Percentiles rank a stretch among this genome's conserved stretches.
Conservation (phyloP, 1,284 basidiomycete genomes). For the Sanguinoderma infundibulare region DNA sequence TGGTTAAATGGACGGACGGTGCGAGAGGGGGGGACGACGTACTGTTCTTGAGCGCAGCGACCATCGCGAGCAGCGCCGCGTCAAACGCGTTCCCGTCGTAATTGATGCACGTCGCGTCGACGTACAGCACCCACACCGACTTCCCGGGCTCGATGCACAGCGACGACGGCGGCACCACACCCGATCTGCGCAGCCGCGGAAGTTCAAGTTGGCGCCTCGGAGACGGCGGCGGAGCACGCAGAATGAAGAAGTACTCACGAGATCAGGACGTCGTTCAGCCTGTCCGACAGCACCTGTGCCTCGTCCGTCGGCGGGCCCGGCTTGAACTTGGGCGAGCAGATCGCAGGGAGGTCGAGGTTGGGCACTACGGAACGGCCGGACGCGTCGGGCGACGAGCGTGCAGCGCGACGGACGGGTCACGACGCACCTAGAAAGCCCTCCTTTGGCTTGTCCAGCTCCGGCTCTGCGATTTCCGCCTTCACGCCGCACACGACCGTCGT, state of each 20-base stretch:
- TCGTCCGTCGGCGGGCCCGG: slow-evolving; percentile 93
- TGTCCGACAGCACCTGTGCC: slow-evolving; percentile 86
- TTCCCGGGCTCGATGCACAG: slow-evolving; percentile 84
- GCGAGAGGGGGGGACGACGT: slow-evolving; percentile 34
- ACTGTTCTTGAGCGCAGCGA: slow-evolving; percentile 88
- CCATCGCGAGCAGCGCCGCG: slow-evolving; percentile 86
- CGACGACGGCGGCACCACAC: slow-evolving; percentile 64
- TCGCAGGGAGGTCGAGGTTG: slow-evolving; percentile 90
- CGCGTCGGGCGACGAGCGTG: not conserved
- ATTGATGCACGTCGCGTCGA: slow-evolving; percentile 95
- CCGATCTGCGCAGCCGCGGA: slow-evolving; percentile 55
- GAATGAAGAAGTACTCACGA: slow-evolving; percentile 51
- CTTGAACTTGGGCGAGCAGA: slow-evolving; percentile 93
- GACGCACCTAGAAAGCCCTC: slow-evolving; percentile 82
- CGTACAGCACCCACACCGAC: slow-evolving; percentile 89
- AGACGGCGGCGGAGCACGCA: not conserved
- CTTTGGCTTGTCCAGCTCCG: slow-evolving; percentile 74
- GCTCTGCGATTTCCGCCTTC: slow-evolving; percentile 93
- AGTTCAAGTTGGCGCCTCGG: no score
- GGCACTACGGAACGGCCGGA: slow-evolving; percentile 64
- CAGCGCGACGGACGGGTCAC: not conserved
- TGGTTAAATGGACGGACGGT: not conserved
- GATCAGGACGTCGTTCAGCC: slow-evolving; percentile 77
- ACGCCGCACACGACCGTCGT: slow-evolving; percentile 93
- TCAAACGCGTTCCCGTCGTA: slow-evolving; percentile 97